Percentiles rank a stretch among this genome's conserved stretches.
phyloP scores from a whole-genome alignment of 768 basidiomycete genomes.

The Trametes maxima region DNA sequence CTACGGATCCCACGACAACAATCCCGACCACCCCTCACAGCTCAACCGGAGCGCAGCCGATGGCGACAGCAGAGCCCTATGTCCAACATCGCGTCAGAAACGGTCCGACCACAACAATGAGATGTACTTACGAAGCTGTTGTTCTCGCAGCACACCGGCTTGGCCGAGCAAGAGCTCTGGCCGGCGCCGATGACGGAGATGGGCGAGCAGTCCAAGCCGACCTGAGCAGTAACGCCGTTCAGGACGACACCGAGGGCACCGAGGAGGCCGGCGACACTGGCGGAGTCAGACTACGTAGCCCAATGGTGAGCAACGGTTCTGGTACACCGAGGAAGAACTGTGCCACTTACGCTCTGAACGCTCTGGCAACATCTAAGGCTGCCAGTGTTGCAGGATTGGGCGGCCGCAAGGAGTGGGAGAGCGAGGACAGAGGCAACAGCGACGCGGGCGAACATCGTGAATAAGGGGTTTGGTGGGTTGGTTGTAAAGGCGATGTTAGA shows the following conservation, averaged over 20 bases:
- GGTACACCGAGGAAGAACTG: neutral
- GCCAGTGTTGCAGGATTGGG: constrained; percentile 21
- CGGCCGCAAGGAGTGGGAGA: constrained; percentile 23
- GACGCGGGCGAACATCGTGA: constrained; percentile 21
- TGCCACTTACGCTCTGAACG: constrained; percentile 9
- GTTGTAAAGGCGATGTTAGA: neutral
- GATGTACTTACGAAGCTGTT: constrained; percentile 20
- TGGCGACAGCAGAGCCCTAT: constrained; percentile 17
- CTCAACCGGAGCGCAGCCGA: constrained; percentile 20
- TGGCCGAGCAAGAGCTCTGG: constrained; percentile 9
- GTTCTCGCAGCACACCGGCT: constrained; percentile 23
- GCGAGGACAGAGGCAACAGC: constrained; percentile 19
- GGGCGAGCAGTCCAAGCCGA: constrained; percentile 20
- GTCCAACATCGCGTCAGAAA: no score
- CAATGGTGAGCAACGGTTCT: neutral
- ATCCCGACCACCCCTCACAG: neutral
- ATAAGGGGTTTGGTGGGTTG: constrained; percentile 2
- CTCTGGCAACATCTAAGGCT: constrained; percentile 21
- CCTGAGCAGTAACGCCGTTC: neutral
- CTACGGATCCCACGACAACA: neutral
- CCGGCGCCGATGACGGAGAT: constrained; percentile 20
- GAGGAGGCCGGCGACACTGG: constrained; percentile 9
- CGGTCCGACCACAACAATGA: no score
- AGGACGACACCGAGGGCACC: constrained; percentile 16
- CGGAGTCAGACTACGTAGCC: neutral